Base-by-base conservation (phyloP, 2,329 filamentous ascomycete genomes). In the Tolypocladium endophyticum region DNA sequence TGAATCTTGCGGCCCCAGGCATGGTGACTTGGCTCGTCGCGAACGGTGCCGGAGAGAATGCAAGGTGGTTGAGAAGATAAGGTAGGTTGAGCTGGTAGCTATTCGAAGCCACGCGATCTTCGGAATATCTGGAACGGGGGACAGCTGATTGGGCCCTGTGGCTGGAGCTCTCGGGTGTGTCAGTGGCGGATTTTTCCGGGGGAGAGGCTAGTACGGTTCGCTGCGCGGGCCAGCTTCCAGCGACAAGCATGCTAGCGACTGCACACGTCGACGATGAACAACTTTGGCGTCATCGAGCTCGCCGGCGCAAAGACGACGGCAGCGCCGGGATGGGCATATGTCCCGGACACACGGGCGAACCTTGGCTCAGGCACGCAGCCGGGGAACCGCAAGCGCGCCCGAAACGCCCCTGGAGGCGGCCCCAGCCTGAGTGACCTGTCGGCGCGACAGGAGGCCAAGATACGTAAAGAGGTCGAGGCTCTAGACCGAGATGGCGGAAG, bases 271-370 rank as follows among this genome's bases (percentile, higher is more conserved):
- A 71, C 58, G 55, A 87, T 85, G 81, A 82, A 85, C 70, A 85
- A 86, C 68, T 87, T 88, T 65, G 88, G 89, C 67, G 90, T 97
- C 67, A 87, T 95, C 74, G 88, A 96, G 66, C 79, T 97, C 60
- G 89, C 90, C 41, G 86, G 84, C 69, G 78, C 85, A 35, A 85
- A 85, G 62, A 86, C 85, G 20, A 83, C 84, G 53, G 79, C 82
- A 53, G 89, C 90, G 1, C 92, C 93, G 1, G 93, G 93, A 68
- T 97, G 92, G 88, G 91, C 91, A 16, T 96, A 96, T 71, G 90
- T 97, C 1, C 87, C 92, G 36, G 90, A 96, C 70, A 86, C 83
- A 70, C 81, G 72, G 50, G 80, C 82, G 59, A 80, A 84, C 59
- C 80, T 61, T 3, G 60, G 82, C 16, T 79, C 84, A 12, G 79